Evolutionary conservation across 805 yeast genomes (phyloP), one percentile per base, ranked within the genome.

Genomic region (Candida argentea): DNA sequence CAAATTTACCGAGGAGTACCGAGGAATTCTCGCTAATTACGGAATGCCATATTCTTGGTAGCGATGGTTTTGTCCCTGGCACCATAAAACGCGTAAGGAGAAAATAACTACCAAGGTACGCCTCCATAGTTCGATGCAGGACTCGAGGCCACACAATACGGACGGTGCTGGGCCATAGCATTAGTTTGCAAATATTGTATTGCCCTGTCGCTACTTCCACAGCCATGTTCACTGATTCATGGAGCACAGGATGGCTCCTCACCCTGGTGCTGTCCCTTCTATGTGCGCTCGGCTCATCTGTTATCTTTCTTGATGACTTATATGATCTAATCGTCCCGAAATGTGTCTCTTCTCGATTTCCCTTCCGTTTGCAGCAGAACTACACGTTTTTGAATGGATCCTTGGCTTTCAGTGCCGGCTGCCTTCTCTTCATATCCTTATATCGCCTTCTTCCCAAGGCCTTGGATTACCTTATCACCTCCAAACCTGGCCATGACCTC

Each of bases 391-490:
- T 89, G 35, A 75, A 82, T 22, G 75, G 75, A 19, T 79, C 94
- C 2, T 64, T 89, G 16, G 70, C 91, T 0, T 53, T 87, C 27
- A 75, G 87, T 38, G 64, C 89, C 0, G 97, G 98, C 0, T 83
- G 94, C 15, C 65, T 89, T 50, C 33, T 78, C 2, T 73, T 86
- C 43, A 85, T 96, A 0, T 71, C 95, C 0, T 54, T 89, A 27
- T 80, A 73, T 55, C 70, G 76, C 35, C 60, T 89, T 28, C 54
- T 87, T n/a, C 95, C 96, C 0, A 76, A 73, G 35, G 69, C 83
- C 0, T 40, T 52, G 22, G 43, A 46, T 1, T 74, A 78, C 41
- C 55, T 78, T 20, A 29, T 24, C 39, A 60, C 17, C 29, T 50
- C 33, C n/a, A n/a, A n/a, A n/a, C n/a, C n/a, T n/a, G n/a, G n/a